Percentiles rank a stretch among this genome's conserved stretches.
phyloP scores from a whole-genome alignment of 257 asterid genomes.

The Catharanthus roseus region DNA sequence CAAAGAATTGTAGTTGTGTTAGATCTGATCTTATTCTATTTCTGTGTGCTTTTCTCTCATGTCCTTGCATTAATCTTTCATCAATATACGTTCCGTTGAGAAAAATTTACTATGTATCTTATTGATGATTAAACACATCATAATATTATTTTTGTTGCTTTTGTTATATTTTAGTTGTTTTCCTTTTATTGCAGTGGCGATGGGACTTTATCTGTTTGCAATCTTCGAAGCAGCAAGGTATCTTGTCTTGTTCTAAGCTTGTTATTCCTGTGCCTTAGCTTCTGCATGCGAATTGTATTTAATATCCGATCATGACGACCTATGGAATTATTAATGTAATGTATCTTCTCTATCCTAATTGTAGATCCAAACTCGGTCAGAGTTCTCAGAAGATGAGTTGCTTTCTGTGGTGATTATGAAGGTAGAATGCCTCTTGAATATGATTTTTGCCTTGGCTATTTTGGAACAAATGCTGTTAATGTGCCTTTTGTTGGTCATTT shows the following conservation, averaged over 20 bases:
- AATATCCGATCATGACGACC: neutral
- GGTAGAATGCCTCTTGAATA: slow-evolving; percentile 38
- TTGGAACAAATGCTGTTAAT: neutral
- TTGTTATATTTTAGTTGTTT: neutral
- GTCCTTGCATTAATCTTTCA: neutral
- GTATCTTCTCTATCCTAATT: slow-evolving; percentile 12
- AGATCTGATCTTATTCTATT: neutral
- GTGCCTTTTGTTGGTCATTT: neutral
- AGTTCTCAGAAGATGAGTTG: slow-evolving; percentile 89
- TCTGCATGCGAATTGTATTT: slow-evolving; percentile 2
- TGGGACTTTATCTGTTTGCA: slow-evolving; percentile 89
- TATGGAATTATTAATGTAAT: neutral
- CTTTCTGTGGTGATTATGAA: slow-evolving; percentile 92
- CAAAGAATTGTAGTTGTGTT: neutral
- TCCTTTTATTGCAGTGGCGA: slow-evolving; percentile 60
- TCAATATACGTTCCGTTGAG: neutral
- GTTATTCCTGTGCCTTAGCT: slow-evolving; percentile 10
- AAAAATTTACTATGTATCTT: neutral
- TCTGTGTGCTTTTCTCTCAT: neutral
- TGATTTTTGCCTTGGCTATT: slow-evolving; percentile 8
- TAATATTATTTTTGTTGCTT: slow-evolving; percentile 11
- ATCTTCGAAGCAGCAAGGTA: slow-evolving; percentile 88
- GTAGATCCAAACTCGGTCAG: slow-evolving; percentile 83
- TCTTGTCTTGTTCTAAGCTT: slow-evolving; percentile 3
- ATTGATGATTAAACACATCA: neutral